A percentile compares a stretch with the other conserved stretches of the same genome.
phyloP scores from a whole-genome alignment of 495 filamentous ascomycete genomes.

The Amniculicola lignicola region DNA sequence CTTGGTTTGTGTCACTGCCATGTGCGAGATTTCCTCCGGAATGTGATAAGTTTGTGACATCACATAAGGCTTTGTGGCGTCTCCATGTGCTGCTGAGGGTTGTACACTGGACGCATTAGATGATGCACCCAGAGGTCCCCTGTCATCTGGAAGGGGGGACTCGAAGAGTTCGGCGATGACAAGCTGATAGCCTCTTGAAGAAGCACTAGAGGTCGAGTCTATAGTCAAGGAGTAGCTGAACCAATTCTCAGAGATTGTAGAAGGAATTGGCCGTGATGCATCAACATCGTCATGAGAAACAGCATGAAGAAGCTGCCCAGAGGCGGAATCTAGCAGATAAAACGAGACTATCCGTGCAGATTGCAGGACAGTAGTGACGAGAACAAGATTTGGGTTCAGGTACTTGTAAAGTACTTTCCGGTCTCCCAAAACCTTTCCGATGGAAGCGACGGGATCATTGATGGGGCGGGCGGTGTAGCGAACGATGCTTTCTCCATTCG shows the following conservation, averaged over 20 bases:
- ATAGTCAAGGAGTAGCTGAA: constrained; percentile 78
- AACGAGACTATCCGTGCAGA: constrained; percentile 57
- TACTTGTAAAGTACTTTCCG: constrained; percentile 96
- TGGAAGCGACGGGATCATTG: constrained; percentile 88
- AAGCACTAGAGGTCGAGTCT: constrained; percentile 45
- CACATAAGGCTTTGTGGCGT: constrained; percentile 61
- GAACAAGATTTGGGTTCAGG: constrained; percentile 79
- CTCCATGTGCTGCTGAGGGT: constrained; percentile 48
- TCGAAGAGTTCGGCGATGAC: constrained; percentile 88
- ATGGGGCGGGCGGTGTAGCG: constrained; percentile 62
- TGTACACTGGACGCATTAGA: constrained; percentile 70
- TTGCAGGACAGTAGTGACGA: constrained; percentile 68
- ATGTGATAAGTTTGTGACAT: constrained; percentile 77
- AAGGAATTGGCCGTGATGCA: constrained; percentile 66
- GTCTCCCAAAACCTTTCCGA: constrained; percentile 88
- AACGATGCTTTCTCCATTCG: constrained; percentile 62
- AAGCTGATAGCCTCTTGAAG: constrained; percentile 80
- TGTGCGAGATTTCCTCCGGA: constrained; percentile 67
- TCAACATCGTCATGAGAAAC: constrained; percentile 72
- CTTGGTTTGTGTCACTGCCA: constrained; percentile 81
- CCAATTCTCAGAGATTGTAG: constrained; percentile 89
- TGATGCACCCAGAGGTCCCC: constrained; percentile 68
- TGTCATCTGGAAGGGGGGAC: constrained; percentile 75
- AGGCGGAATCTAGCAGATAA: constrained; percentile 82
- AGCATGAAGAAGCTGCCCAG: constrained; percentile 72